Base-by-base conservation (phyloP, 2,329 filamentous ascomycete species). In the Emericellopsis atlantica region DNA sequence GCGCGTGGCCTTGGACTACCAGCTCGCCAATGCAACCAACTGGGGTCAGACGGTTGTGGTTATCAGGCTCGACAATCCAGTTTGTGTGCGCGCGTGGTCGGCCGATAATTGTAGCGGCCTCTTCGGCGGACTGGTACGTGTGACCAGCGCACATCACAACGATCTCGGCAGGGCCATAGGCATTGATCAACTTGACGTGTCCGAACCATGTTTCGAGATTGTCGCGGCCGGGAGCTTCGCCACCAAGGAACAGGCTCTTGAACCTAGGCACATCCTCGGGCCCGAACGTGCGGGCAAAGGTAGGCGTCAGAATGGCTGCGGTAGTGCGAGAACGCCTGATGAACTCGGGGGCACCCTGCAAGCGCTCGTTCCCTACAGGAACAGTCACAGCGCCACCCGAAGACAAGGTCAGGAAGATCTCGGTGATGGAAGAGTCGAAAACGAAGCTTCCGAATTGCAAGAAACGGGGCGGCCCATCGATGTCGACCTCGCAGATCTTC, bases 391-490 rank as follows among this genome's bases (percentile, higher is more conserved):
- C 57, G 11, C 56, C 60, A 37, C 60, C 59, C 22, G 49, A 43
- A 32, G 54, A 47, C 16, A 64, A 53, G 4, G 60, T 57, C 7
- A 53, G 56, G 40, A 59, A 58, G 46, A 63, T 59, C 39, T 62
- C 59, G 23, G 50, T n/a, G 14, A 39, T 12, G 18, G 11, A 15
- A 18, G 15, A 5, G 16, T 39, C 37, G 22, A 39, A 39, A 8
- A 15, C 18, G 37, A 39, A 39, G 31, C 14, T 21, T 12, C 23
- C 23, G 32, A 39, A 39, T 14, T 39, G 37, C 16, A 41, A 21
- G 49, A 41, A 21, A 14, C 40, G 40, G 4, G 32, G n/a, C 32
- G n/a, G 8, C 7, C 12, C 32, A 9, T 36, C 23, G 22, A 24
- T 5, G 1, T n/a, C 26, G 22, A 36, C 14, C 14, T 18, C 40